A percentile compares a stretch with the other conserved stretches of the same genome.
Evolutionary conservation across 2,329 filamentous ascomycete species (phyloP).

Genomic region (Diaporthe eres): DNA sequence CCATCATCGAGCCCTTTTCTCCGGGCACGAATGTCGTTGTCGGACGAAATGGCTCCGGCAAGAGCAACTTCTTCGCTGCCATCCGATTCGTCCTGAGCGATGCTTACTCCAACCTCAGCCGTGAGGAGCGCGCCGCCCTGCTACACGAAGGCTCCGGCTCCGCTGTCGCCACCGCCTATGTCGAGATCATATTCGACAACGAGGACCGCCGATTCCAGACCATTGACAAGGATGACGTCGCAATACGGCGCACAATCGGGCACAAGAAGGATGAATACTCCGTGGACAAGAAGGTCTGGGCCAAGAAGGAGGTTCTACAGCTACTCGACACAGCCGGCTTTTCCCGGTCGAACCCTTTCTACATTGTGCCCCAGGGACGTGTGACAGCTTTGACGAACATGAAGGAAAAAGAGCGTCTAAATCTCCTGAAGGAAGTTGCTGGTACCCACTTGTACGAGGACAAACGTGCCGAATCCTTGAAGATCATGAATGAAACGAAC

Average conservation of each 20-base stretch:
- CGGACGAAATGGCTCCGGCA: constrained; percentile 98
- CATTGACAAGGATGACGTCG: constrained; percentile 85
- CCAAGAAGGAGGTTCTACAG: constrained; percentile 94
- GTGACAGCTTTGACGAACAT: constrained; percentile 98
- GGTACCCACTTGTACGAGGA: constrained; percentile 98
- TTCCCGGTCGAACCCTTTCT: constrained; percentile 97
- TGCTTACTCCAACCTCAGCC: constrained; percentile 95
- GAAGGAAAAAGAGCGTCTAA: constrained; percentile 94
- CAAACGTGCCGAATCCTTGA: constrained; percentile 89
- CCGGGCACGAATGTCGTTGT: constrained; percentile 98
- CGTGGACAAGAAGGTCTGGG: constrained; percentile 95
- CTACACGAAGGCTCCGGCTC: constrained; percentile 99
- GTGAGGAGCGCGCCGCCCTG: constrained; percentile 94
- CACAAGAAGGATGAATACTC: constrained; percentile 99
- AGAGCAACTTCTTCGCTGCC: constrained; percentile 99
- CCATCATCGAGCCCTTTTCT: constrained; percentile 97
- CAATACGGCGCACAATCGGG: constrained; percentile 93
- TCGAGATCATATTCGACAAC: constrained; percentile 99
- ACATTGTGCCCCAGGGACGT: constrained; percentile 97
- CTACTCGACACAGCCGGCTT: constrained; percentile 96
- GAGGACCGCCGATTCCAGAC: constrained; percentile 90
- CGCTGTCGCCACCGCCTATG: constrained; percentile 99
- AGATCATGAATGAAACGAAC: constrained; percentile 97
- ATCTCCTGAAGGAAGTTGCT: constrained; percentile 95
- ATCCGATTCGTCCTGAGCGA: constrained; percentile 99